Evolutionary conservation across 306 rosid genomes (phyloP).

Genomic region (Rosa persica): DNA sequence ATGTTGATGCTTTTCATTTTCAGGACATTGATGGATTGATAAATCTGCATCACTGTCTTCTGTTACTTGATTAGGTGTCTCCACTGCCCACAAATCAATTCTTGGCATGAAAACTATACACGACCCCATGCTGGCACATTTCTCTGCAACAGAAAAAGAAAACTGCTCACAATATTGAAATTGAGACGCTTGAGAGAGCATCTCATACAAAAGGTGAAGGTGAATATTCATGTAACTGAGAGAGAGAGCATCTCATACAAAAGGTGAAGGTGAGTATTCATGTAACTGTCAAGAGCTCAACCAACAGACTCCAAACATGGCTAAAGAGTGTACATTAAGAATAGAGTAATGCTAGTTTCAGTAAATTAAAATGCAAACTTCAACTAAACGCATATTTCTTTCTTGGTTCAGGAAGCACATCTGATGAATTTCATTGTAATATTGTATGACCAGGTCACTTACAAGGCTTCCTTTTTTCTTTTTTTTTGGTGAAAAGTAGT

Average conservation of each 20-base stretch:
- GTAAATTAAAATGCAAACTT: not conserved
- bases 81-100: slow-evolving; percentile 92
- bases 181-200: not conserved
- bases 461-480: not conserved
- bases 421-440: not conserved
- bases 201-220: not conserved
- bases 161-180: not conserved
- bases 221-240: not conserved
- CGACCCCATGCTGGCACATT: slow-evolving; percentile 62
- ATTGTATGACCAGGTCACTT: not conserved
- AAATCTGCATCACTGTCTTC: slow-evolving; percentile 48
- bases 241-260: not conserved
- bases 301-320: not conserved
- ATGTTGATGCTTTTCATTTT: slow-evolving; percentile 25
- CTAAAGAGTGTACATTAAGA: not conserved
- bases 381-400: not conserved
- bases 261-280: not conserved
- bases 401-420: not conserved
- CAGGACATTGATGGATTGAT: slow-evolving; percentile 30
- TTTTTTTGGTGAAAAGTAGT: not conserved
- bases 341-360: not conserved
- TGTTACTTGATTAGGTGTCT: slow-evolving; percentile 38
- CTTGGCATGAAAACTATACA: slow-evolving; percentile 85
- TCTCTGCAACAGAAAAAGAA: slow-evolving; percentile 57
- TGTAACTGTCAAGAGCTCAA: not conserved